Evolutionary conservation across 306 rosid species (phyloP).

Genomic region (Malus orientalis): DNA sequence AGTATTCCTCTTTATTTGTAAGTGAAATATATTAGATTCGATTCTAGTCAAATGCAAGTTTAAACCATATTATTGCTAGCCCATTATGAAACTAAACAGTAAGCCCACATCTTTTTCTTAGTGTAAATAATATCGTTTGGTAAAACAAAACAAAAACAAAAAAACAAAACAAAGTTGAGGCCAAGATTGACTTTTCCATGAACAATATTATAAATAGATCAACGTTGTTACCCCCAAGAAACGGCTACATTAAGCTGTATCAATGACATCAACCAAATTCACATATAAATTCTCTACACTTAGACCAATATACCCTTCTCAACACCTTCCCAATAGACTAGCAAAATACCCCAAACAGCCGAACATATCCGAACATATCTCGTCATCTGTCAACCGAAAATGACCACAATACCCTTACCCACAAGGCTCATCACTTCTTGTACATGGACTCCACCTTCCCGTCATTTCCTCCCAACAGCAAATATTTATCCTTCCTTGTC

Average conservation of each 20-base stretch:
- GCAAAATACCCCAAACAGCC: neutral
- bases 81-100: no score
- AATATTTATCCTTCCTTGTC: constrained; percentile 77
- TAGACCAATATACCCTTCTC: neutral
- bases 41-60: no score
- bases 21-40: accelerated
- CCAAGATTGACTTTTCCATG: neutral
- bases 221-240: neutral
- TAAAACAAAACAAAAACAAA: no score
- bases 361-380: neutral
- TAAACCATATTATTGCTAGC: no score
- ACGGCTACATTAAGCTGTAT: neutral
- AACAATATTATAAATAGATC: neutral
- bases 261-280: neutral
- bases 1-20: no score
- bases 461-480: constrained; percentile 90
- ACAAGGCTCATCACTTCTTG: constrained; percentile 36
- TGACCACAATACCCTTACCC: neutral
- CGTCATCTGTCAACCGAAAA: neutral
- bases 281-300: neutral
- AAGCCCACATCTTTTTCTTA: no score
- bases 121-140: no score
- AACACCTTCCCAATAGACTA: neutral
- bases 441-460: constrained; percentile 88
- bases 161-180: neutral